Conservation (phyloP, 1,284 basidiomycete genomes). For the Cystobasidium pallidum region DNA sequence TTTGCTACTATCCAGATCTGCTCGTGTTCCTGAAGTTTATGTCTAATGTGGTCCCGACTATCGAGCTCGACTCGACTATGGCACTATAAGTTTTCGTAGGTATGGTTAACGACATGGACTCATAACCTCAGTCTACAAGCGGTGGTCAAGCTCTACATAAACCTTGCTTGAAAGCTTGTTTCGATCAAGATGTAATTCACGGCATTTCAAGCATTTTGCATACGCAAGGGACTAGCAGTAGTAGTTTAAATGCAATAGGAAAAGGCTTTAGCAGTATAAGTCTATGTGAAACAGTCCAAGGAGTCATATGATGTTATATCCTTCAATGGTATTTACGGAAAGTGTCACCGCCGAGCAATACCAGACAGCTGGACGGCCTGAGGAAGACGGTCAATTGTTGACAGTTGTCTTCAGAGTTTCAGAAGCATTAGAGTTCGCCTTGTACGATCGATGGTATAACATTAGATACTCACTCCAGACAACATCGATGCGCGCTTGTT, state of each 20-base stretch:
- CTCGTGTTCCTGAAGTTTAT: conserved; percentile 88
- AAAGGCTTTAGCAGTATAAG: conserved; percentile 1
- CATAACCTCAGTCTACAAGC: too few relatives aligned
- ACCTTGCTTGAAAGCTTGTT: too few relatives aligned
- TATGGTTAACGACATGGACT: too few relatives aligned
- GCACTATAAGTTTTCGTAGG: background rate
- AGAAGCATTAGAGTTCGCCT: conserved; percentile 16
- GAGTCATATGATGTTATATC: background rate
- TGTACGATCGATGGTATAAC: background rate
- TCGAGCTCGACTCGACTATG: conserved; percentile 64
- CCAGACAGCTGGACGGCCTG: background rate
- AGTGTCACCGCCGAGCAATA: background rate
- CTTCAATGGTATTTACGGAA: too few relatives aligned
- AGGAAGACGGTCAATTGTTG: background rate
- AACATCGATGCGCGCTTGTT: conserved; percentile 23
- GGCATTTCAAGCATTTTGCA: too few relatives aligned
- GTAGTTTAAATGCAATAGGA: background rate
- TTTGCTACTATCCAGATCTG: conserved; percentile 21
- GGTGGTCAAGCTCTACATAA: too few relatives aligned
- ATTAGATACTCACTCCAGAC: conserved; percentile 22
- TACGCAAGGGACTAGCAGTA: too few relatives aligned
- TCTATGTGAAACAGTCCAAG: conserved; percentile 3
- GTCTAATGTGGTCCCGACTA: conserved; percentile 86
- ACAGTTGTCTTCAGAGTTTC: conserved; percentile 31
- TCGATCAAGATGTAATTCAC: too few relatives aligned